Conservation (phyloP, 441 rosid genomes). For the Pelargonium myrrhifolium region DNA sequence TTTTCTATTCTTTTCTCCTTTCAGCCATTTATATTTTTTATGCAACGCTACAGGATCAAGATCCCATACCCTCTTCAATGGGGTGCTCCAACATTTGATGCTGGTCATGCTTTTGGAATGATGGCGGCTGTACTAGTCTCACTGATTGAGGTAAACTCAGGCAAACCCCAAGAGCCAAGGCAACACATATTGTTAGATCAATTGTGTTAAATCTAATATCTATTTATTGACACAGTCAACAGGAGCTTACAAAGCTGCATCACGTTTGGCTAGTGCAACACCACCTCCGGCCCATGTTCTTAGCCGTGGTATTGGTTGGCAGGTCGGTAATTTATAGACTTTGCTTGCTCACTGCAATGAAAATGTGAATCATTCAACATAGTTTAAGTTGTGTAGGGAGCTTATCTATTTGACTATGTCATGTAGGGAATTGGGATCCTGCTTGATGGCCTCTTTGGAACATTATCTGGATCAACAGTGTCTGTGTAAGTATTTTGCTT, state of each 20-base stretch:
- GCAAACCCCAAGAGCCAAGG: not conserved
- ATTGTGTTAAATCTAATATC: not conserved
- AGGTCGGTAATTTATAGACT: not conserved
- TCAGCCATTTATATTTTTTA: too few relatives aligned
- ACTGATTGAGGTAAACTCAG: constrained; percentile 61
- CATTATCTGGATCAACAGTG: constrained; percentile 74
- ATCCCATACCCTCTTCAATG: constrained; percentile 98
- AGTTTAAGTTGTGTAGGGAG: not conserved
- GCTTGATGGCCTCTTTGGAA: constrained; percentile 81
- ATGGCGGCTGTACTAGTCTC: constrained; percentile 97
- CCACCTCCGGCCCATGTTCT: constrained; percentile 99
- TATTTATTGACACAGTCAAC: constrained; percentile 53
- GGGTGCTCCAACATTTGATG: constrained; percentile 99
- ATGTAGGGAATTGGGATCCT: constrained; percentile 75
- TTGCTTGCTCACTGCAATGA: not conserved
- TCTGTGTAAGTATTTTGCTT: constrained; percentile 50
- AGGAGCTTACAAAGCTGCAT: constrained; percentile 96
- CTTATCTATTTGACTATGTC: constrained; percentile 7
- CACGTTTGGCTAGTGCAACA: constrained; percentile 95
- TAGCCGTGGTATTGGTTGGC: constrained; percentile 99
- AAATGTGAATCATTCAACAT: not conserved
- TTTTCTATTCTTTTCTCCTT: too few relatives aligned
- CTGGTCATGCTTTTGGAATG: constrained; percentile 98
- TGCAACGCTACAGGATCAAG: constrained; percentile 90
- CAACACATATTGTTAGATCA: constrained; percentile 11